Evolutionary conservation across 371 early-diverging fungal species (phyloP), one percentile per base, ranked within the genome.

Genomic region (Mortierella sp.): DNA sequence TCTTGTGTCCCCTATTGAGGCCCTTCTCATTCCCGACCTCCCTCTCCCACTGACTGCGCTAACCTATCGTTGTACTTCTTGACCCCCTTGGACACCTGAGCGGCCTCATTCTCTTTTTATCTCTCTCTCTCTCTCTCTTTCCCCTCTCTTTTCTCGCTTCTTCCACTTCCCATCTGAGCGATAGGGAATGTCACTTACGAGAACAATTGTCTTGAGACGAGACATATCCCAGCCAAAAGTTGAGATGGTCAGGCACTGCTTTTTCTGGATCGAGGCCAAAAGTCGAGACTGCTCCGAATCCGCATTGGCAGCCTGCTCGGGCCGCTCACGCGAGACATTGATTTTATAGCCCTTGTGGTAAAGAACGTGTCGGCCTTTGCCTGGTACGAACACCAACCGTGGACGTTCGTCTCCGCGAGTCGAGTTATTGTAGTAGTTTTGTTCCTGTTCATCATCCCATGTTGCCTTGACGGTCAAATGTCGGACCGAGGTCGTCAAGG

Each of bases 291-390:
- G 70, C 18, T 73, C 73, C 15, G 26, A 56, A 44, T 79, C 64
- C 16, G 61, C 74, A 15, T 61, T 57, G 4, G 80, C 43, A 15
- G 80, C 80, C 21, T 69, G 53, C 0, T 79, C 80, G 18, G 80
- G 80, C 11, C 80, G 63, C 14, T 79, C 80, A 5, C 70, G 65
- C 3, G 80, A 79, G 21, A 79, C 74, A 18, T 57, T 79, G 70
- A 79, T 57, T 26, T 79, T 79, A 57, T 70, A 60, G 12, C 80
- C 80, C 64, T 79, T 79, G 70, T 79, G 74, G 60, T 79, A 73
- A 48, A 79, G 64, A 26, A 73, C 43, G 64, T 79, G 80, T 0
- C 70, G 60, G 23, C 80, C 80, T 67, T 72, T 70, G 53, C 80
- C 80, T 4, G 80, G 80, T 51, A 79, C n/a, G 68, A 79, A 79